These are phyloP conservation scores for Vigna hirtella DNA, from an alignment of 306 rosid genomes.

Conservation along the genomic window DNA sequence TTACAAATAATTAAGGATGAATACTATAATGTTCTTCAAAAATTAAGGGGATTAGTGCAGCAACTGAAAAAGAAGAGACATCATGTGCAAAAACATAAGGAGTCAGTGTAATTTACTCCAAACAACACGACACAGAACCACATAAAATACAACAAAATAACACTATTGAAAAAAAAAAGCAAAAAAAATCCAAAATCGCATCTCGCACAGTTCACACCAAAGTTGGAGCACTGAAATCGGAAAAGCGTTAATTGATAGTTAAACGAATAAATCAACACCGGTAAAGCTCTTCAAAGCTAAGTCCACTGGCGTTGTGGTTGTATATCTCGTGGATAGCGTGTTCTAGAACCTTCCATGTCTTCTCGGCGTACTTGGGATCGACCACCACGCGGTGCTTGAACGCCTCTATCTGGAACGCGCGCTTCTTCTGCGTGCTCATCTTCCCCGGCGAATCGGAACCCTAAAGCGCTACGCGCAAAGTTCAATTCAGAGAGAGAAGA, in stretches of 20 bases:
- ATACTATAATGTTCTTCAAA: too few relatives aligned
- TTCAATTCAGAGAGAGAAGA: constrained; percentile 2
- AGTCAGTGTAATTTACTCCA: background rate
- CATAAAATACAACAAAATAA: background rate
- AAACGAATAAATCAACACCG: constrained; percentile 47
- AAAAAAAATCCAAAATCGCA: background rate
- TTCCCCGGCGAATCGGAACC: background rate
- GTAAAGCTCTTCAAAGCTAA: constrained; percentile 63
- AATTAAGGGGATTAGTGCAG: too few relatives aligned
- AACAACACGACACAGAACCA: background rate
- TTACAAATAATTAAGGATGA: background rate
- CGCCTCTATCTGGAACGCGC: constrained; percentile 53
- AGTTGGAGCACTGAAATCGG: background rate
- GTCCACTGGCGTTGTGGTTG: constrained; percentile 60
- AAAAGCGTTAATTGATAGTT: background rate
- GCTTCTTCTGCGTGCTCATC: constrained; percentile 58
- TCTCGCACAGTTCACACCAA: background rate
- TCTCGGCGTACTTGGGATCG: constrained; percentile 65
- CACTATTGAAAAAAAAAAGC: background rate
- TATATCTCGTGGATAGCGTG: constrained; percentile 65
- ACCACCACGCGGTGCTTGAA: constrained; percentile 55
- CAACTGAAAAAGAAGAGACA: background rate
- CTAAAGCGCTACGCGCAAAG: background rate
- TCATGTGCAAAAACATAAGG: background rate
- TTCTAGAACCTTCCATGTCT: constrained; percentile 62